A percentile compares a stretch with the other conserved stretches of the same genome.
phyloP scores from a whole-genome alignment of 306 rosid species.

The Crotalaria pallida region DNA sequence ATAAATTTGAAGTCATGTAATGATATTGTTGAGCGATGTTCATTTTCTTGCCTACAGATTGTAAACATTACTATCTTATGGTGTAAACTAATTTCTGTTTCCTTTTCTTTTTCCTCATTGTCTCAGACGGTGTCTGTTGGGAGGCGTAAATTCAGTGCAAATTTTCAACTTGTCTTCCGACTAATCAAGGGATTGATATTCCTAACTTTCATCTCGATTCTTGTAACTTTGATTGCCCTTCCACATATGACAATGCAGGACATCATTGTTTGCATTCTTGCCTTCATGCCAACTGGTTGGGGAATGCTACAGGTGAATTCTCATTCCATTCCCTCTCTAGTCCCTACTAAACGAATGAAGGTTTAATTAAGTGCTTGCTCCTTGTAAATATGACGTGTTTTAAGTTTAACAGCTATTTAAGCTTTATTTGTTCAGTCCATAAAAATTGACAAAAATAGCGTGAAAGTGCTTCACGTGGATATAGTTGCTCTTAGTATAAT shows the following conservation, averaged over 20 bases:
- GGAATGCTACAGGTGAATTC: conserved; percentile 76
- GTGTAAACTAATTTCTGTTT: not conserved
- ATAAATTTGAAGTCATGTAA: not conserved
- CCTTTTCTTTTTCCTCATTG: not conserved
- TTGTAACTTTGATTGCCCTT: conserved; percentile 83
- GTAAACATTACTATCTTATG: not conserved
- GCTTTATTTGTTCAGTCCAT: no score
- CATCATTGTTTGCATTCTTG: conserved; percentile 54
- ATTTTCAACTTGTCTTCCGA: conserved; percentile 92
- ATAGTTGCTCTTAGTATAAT: not conserved
- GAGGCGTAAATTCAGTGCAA: conserved; percentile 91
- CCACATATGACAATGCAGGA: conserved; percentile 87
- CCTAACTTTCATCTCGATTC: conserved; percentile 78
- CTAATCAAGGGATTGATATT: conserved; percentile 92
- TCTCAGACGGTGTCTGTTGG: conserved; percentile 90
- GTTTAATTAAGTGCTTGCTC: no score
- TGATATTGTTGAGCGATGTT: not conserved
- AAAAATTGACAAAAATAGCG: no score
- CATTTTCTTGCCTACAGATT: not conserved
- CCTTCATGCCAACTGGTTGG: conserved; percentile 56
- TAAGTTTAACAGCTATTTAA: no score
- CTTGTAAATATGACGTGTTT: no score
- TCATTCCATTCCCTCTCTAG: not conserved
- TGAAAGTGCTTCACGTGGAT: not conserved
- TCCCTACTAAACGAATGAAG: not conserved